Evolutionary conservation across 1,284 basidiomycete genomes (phyloP), one percentile per base, ranked within the genome.

Genomic region (Cystobasidiaceae sp.): DNA sequence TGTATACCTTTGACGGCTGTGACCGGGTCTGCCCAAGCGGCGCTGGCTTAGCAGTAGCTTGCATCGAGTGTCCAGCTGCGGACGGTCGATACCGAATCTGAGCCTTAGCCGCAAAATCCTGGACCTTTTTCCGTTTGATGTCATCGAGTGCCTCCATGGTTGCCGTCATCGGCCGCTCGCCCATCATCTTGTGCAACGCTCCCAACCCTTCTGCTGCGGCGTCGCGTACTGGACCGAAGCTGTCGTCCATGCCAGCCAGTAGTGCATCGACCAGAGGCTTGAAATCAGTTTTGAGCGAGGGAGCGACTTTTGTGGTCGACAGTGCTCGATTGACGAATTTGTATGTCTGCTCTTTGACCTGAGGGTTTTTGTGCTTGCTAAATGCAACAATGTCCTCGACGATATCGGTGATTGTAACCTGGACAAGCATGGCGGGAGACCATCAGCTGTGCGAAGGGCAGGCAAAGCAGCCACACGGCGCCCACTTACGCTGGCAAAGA

Each of bases 131-230:
- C 78, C 93, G 94, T 70, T 93, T 83, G 39, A 97, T 82, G 72
- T 97, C 93, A 33, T 91, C 86, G 58, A 98, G 80, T 27, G 83
- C 80, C 68, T 97, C 94, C 80, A 97, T 84, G 34, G 90, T 82
- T 0, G 89, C 88, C 75, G 89, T 92, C 69, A 99, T 83, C 13
- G 89, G 86, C 28, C 96, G 82, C 76, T 98, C 94, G 25, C 96
- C 96, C 13, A 98, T 85, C 81, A 98, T 93, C 81, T 92, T 97
- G 90, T 96, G 94, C 70, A 98, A 79, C 0, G 87, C 89, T 8
- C 94, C 96, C 32, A 98, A 81, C 71, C 87, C 90, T 37, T 84
- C 82, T 0, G 93, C 93, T 17, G 93, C 90, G 64, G 93, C 89
- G 67, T 88, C 88, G 52, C 96, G 85, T 23, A 96, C 92, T 30